Evolutionary conservation across 2,329 filamentous ascomycete species (phyloP).

Genomic region (Hypomyces perniciosus): DNA sequence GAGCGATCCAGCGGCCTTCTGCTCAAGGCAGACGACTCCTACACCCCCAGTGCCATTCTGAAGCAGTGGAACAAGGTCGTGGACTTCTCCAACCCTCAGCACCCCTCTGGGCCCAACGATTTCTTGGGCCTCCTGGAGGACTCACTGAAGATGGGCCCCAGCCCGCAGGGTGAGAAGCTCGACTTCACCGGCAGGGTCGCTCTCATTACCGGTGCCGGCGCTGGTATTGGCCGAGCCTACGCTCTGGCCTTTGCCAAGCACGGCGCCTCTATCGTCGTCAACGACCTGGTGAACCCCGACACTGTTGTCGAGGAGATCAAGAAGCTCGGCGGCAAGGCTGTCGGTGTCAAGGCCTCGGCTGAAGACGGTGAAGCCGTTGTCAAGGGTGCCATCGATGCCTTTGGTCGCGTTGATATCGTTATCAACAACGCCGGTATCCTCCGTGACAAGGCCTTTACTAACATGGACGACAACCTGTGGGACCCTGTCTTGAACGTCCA

Average conservation of each 20-base stretch:
- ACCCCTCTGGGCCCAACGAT: slow-evolving; percentile 80
- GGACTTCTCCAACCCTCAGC: slow-evolving; percentile 74
- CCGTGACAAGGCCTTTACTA: slow-evolving; percentile 93
- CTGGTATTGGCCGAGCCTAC: slow-evolving; percentile 88
- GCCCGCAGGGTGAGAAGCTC: slow-evolving; percentile 64
- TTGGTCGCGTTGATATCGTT: slow-evolving; percentile 87
- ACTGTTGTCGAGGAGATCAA: slow-evolving; percentile 88
- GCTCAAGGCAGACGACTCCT: slow-evolving; percentile 78
- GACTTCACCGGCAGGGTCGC: slow-evolving; percentile 82
- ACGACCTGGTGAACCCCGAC: slow-evolving; percentile 91
- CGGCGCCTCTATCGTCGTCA: slow-evolving; percentile 83
- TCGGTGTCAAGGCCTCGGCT: slow-evolving; percentile 87
- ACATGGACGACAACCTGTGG: slow-evolving; percentile 96
- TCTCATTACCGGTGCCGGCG: slow-evolving; percentile 81
- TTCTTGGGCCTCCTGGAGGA: slow-evolving; percentile 82
- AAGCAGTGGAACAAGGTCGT: slow-evolving; percentile 84
- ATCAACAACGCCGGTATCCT: slow-evolving; percentile 99
- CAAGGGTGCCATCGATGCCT: slow-evolving; percentile 88
- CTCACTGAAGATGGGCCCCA: slow-evolving; percentile 70
- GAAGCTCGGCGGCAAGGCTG: slow-evolving; percentile 80
- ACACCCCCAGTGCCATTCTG: slow-evolving; percentile 82
- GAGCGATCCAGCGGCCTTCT: slow-evolving; percentile 85
- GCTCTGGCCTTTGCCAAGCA: slow-evolving; percentile 79
- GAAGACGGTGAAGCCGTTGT: slow-evolving; percentile 89
- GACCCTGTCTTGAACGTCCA: slow-evolving; percentile 89